Conservation (phyloP, 2,329 filamentous ascomycete species). For the Xylariales sp. region DNA sequence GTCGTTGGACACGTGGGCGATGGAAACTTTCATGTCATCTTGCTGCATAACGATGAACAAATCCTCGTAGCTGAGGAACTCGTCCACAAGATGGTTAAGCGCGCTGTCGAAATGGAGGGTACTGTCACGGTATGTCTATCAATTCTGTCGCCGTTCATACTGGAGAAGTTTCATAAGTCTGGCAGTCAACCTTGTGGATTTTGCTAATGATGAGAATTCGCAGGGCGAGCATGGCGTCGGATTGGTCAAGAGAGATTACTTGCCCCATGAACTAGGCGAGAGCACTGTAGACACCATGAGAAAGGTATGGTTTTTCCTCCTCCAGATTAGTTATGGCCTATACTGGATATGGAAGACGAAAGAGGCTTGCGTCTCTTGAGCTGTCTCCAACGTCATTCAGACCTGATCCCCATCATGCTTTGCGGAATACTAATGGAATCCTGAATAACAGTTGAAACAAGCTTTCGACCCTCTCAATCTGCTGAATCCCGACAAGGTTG, state of each 20-base stretch:
- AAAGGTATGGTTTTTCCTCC: conserved; percentile 50
- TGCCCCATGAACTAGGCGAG: conserved; percentile 72
- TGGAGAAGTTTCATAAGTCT: background rate
- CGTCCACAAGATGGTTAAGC: conserved; percentile 81
- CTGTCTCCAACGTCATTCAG: too few species aligned
- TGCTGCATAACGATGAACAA: conserved; percentile 62
- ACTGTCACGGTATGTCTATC: conserved; percentile 61
- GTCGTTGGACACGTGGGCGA: conserved; percentile 73
- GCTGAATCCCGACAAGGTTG: conserved; percentile 66
- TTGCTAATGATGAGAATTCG: too few species aligned
- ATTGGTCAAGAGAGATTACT: conserved; percentile 78
- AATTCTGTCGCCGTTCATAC: conserved; percentile 1
- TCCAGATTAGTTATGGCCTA: too few species aligned
- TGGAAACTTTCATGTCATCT: conserved; percentile 70
- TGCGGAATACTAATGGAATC: background rate
- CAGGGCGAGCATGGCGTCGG: conserved; percentile 80
- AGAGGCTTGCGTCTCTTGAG: too few species aligned
- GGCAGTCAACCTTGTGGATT: too few species aligned
- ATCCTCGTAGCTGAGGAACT: conserved; percentile 62
- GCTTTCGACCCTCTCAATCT: conserved; percentile 73
- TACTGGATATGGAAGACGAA: conserved; percentile 6
- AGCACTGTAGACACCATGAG: conserved; percentile 78
- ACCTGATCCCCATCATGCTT: too few species aligned
- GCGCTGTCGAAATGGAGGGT: conserved; percentile 78
- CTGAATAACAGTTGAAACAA: conserved; percentile 60